Conservation (phyloP, 768 basidiomycete genomes). For the Kwoniella shandongensis region DNA sequence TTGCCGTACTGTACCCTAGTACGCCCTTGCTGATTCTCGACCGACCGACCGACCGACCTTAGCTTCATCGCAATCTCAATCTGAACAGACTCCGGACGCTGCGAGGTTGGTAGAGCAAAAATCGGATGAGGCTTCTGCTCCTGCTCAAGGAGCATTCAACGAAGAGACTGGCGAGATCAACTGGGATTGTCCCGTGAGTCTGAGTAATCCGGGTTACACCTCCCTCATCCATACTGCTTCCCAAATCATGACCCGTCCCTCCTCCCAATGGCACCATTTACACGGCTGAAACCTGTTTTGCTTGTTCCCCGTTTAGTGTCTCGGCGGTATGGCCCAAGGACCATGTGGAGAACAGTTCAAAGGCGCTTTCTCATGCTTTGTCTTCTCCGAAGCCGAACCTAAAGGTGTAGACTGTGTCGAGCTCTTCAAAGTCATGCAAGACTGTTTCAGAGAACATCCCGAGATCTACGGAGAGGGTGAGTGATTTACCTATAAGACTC, state of each 20-base stretch:
- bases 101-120: slow-evolving; percentile 29
- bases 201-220: too few relatives aligned
- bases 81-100: neutral
- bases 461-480: slow-evolving; percentile 92
- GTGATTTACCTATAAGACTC: slow-evolving; percentile 40
- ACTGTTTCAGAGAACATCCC: slow-evolving; percentile 93
- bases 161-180: slow-evolving; percentile 98
- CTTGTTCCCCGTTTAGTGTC: slow-evolving; percentile 58
- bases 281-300: neutral
- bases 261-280: neutral
- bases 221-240: neutral
- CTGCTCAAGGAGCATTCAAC: slow-evolving; percentile 71
- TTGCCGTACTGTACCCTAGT: too few relatives aligned
- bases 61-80: too few relatives aligned
- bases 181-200: slow-evolving; percentile 84
- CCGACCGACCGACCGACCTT: too few relatives aligned
- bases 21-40: too few relatives aligned
- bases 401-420: slow-evolving; percentile 98
- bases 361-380: slow-evolving; percentile 95
- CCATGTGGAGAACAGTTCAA: slow-evolving; percentile 92
- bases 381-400: slow-evolving; percentile 88
- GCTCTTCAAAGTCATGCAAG: slow-evolving; percentile 96
- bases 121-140: slow-evolving; percentile 24
- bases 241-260: neutral
- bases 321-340: slow-evolving; percentile 98